Evolutionary conservation across 768 basidiomycete genomes (phyloP).

Genomic region (Postia placenta): DNA sequence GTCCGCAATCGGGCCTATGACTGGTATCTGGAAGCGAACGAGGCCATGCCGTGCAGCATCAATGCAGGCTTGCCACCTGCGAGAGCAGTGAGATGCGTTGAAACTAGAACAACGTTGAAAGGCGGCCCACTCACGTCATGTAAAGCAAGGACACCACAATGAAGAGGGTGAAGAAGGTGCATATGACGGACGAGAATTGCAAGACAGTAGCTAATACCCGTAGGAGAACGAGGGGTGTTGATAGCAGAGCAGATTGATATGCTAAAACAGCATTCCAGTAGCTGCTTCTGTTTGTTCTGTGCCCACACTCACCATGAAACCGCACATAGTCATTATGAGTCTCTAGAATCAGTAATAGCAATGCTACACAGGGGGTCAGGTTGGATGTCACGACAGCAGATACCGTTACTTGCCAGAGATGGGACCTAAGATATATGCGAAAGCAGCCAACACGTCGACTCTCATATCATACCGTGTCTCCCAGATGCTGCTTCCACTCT

Average conservation of each 20-base stretch:
- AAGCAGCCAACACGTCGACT: constrained; percentile 60
- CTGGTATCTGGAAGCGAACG: constrained; percentile 55
- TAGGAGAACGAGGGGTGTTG: constrained; percentile 53
- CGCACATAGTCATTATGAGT: constrained; percentile 73
- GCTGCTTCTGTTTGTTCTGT: neutral
- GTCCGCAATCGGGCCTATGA: constrained; percentile 60
- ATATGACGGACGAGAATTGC: constrained; percentile 47
- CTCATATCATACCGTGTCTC: constrained; percentile 63
- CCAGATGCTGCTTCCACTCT: constrained; percentile 51
- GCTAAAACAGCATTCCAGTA: constrained; percentile 33
- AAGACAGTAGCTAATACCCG: constrained; percentile 50
- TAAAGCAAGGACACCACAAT: constrained; percentile 36
- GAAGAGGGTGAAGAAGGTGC: constrained; percentile 40
- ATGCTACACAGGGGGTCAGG: constrained; percentile 33
- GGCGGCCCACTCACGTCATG: constrained; percentile 47
- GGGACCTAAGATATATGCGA: constrained; percentile 64
- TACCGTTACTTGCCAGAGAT: constrained; percentile 50
- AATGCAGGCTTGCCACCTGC: constrained; percentile 44
- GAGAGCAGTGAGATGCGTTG: neutral
- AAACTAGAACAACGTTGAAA: neutral
- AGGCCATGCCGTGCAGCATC: constrained; percentile 48
- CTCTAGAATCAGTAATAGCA: constrained; percentile 63
- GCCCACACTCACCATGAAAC: constrained; percentile 55
- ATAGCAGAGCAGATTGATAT: constrained; percentile 72
- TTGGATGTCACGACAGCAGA: neutral